Conservation (phyloP, 768 basidiomycete genomes). For the Fistulinella prunicolor region DNA sequence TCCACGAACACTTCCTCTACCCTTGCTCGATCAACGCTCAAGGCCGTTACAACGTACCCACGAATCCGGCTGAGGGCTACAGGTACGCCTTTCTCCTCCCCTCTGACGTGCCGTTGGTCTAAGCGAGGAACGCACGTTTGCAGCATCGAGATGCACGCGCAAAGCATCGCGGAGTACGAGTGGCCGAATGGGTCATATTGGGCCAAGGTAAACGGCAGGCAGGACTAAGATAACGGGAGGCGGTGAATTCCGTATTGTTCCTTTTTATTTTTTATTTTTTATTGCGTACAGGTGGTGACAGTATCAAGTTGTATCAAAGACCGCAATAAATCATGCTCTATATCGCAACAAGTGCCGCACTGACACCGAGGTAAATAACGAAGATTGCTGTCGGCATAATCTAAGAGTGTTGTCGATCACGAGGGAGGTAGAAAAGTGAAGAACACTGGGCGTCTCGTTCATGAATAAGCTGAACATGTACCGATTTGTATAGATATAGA, state of each 20-base stretch:
- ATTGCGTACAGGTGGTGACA: too few species aligned
- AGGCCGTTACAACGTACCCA: conserved; percentile 87
- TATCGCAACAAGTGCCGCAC: too few species aligned
- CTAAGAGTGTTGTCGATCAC: too few species aligned
- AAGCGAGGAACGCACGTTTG: background rate
- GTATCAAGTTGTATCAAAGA: too few species aligned
- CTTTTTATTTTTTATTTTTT: too few species aligned
- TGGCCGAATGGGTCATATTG: conserved; percentile 70
- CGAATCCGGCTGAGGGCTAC: conserved; percentile 74
- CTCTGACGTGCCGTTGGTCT: background rate
- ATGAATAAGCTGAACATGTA: conserved; percentile 6
- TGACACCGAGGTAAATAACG: too few species aligned
- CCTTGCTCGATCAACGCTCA: conserved; percentile 84
- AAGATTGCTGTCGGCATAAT: too few species aligned
- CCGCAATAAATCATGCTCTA: too few species aligned
- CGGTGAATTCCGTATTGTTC: background rate
- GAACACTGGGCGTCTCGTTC: background rate
- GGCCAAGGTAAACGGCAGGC: conserved; percentile 10
- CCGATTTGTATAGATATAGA: conserved; percentile 25
- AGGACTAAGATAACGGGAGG: background rate
- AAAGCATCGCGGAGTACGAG: conserved; percentile 78
- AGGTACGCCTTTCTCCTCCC: conserved; percentile 17
- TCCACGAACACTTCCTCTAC: conserved; percentile 90
- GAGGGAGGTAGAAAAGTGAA: too few species aligned
- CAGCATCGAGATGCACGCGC: conserved; percentile 85